phyloP scores from a whole-genome alignment of 441 rosid genomes.

The Adansonia madagascariensis region DNA sequence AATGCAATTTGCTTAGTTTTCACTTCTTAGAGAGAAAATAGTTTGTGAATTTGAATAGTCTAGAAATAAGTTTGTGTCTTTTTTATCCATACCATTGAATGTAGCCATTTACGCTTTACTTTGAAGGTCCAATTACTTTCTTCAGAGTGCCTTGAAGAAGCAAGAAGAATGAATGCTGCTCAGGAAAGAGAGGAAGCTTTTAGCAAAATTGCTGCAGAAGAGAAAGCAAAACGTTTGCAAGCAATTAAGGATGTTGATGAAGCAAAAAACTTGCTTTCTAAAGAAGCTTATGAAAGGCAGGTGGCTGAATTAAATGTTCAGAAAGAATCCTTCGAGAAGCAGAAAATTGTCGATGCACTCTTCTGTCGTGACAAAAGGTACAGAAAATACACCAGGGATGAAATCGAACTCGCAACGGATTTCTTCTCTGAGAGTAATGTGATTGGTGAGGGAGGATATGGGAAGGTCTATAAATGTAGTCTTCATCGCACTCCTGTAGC shows the following conservation, averaged over 20 bases:
- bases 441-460: constrained; percentile 87
- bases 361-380: constrained; percentile 63
- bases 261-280: constrained; percentile 65
- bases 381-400: constrained; percentile 66
- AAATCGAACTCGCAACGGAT: constrained; percentile 64
- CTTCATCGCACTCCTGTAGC: constrained; percentile 87
- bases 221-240: constrained; percentile 63
- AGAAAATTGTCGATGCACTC: constrained; percentile 63
- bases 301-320: constrained; percentile 70
- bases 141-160: constrained; percentile 68
- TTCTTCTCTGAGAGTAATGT: constrained; percentile 60
- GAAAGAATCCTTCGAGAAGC: constrained; percentile 67
- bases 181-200: constrained; percentile 66
- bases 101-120: constrained; percentile 16
- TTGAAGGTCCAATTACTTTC: constrained; percentile 70
- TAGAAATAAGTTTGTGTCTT: neutral
- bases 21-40: neutral
- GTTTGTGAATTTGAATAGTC: constrained; percentile 13
- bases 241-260: constrained; percentile 70
- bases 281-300: constrained; percentile 65
- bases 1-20: neutral
- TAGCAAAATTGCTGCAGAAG: constrained; percentile 69
- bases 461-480: constrained; percentile 81
- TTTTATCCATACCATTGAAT: neutral
- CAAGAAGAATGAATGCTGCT: constrained; percentile 66